Percentiles rank a stretch among this genome's conserved stretches.
Conservation (phyloP, 495 filamentous ascomycete species). For the Trichoderma erinaceum region DNA sequence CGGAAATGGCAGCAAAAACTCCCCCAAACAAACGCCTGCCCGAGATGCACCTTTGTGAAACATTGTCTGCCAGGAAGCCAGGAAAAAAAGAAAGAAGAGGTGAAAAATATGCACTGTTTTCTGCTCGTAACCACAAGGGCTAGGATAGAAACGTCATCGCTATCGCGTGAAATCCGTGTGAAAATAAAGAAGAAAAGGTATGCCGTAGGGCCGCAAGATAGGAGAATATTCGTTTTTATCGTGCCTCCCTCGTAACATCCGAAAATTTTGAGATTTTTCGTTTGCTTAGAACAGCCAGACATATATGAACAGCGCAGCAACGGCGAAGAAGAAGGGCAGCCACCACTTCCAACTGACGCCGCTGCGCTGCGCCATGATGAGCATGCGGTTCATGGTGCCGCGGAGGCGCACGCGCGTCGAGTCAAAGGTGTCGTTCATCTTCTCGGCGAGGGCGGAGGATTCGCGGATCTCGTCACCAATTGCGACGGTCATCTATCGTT, state of each 20-base stretch:
- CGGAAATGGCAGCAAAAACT: background rate
- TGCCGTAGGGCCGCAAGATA: too few relatives aligned
- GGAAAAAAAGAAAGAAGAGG: too few relatives aligned
- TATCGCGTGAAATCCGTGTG: too few relatives aligned
- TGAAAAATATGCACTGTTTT: too few relatives aligned
- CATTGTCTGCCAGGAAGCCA: too few relatives aligned
- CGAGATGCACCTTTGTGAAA: background rate
- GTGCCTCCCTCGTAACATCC: too few relatives aligned
- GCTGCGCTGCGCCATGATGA: slow-evolving; percentile 88
- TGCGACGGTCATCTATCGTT: slow-evolving; percentile 69
- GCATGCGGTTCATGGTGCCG: slow-evolving; percentile 95
- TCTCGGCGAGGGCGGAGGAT: slow-evolving; percentile 73
- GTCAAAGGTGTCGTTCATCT: slow-evolving; percentile 90
- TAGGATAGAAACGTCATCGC: too few relatives aligned
- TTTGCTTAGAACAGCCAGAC: slow-evolving; percentile 72
- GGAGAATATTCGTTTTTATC: too few relatives aligned
- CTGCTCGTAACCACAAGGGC: too few relatives aligned
- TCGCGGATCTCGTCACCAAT: slow-evolving; percentile 94
- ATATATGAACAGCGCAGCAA: slow-evolving; percentile 76
- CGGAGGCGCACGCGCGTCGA: slow-evolving; percentile 68
- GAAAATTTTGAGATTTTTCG: background rate
- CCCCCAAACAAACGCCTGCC: background rate
- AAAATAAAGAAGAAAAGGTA: too few relatives aligned
- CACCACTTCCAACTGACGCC: slow-evolving; percentile 94
- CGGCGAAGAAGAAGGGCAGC: slow-evolving; percentile 76